Percentiles rank a stretch among this genome's conserved stretches.
phyloP scores from a whole-genome alignment of 2,329 filamentous ascomycete genomes.

The Talaromyces pinophilus region DNA sequence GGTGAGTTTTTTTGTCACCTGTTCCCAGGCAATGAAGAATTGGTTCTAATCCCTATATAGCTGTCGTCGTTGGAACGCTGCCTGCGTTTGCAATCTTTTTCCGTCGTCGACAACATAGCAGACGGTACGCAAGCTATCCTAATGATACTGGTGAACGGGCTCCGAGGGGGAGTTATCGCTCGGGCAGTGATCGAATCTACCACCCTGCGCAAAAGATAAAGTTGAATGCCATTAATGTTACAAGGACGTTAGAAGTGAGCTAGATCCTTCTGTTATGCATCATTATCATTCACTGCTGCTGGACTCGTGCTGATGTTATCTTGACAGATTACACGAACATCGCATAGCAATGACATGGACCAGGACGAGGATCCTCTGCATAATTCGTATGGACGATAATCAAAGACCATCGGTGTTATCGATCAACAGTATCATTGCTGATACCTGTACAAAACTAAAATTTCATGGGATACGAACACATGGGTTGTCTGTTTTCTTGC shows the following conservation, averaged over 20 bases:
- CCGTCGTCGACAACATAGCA: constrained; percentile 11
- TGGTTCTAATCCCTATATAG: constrained; percentile 15
- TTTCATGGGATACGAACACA: not conserved
- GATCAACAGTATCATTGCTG: not conserved
- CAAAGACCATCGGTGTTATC: not conserved
- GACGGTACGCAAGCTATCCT: constrained; percentile 30
- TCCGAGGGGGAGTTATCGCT: constrained; percentile 12
- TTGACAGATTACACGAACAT: constrained; percentile 16
- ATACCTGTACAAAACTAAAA: not conserved
- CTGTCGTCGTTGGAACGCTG: constrained; percentile 29
- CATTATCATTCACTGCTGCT: not conserved
- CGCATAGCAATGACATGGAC: constrained; percentile 16
- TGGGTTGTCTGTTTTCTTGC: not conserved
- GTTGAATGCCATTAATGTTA: constrained; percentile 17
- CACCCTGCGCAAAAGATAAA: constrained; percentile 4
- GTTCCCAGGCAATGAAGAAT: not conserved
- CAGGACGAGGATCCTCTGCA: constrained; percentile 18
- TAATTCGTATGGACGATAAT: constrained; percentile 10
- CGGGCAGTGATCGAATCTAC: not conserved
- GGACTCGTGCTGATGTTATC: not conserved
- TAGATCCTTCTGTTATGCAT: not conserved
- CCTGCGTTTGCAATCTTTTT: constrained; percentile 26
- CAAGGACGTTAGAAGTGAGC: constrained; percentile 19
- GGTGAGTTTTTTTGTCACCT: constrained; percentile 28
- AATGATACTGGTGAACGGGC: not conserved